Evolutionary conservation across 805 yeast genomes (phyloP).

Genomic region (Nakazawaea pomicola): DNA sequence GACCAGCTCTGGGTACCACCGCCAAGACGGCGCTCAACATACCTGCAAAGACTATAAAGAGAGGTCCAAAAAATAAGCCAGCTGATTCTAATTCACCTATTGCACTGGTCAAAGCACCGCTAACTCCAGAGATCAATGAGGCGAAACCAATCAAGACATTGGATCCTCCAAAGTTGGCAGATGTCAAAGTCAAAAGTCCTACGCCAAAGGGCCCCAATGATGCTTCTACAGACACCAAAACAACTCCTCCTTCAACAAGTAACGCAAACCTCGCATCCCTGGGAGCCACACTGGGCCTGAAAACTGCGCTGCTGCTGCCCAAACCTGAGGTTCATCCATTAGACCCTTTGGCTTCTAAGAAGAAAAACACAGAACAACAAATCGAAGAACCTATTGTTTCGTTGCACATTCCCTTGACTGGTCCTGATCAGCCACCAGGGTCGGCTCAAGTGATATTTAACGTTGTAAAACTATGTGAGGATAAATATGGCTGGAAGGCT

Average conservation of each 20-base stretch:
- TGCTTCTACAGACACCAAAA: too few relatives aligned
- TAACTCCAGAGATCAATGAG: conserved; percentile 5
- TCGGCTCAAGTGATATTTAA: conserved; percentile 64
- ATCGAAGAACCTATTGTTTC: conserved; percentile 46
- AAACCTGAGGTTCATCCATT: not conserved
- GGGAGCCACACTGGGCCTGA: too few relatives aligned
- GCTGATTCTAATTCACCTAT: not conserved
- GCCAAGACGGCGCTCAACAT: not conserved
- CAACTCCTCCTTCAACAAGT: too few relatives aligned
- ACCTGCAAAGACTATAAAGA: conserved; percentile 3
- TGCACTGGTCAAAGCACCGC: not conserved
- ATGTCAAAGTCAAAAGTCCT: not conserved
- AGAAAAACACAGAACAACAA: conserved; percentile 6
- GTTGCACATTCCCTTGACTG: conserved; percentile 45
- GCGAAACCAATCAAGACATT: conserved; percentile 3
- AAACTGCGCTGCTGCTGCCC: not conserved
- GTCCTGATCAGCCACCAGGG: conserved; percentile 48
- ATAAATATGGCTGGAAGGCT: conserved; percentile 74
- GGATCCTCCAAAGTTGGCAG: conserved; percentile 7
- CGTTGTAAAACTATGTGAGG: conserved; percentile 70
- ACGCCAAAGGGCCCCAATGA: too few relatives aligned
- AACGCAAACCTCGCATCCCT: too few relatives aligned
- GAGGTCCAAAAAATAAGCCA: conserved; percentile 7
- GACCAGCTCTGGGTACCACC: not conserved
- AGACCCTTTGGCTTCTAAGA: conserved; percentile 12